These are phyloP conservation scores for Plasmodium chabaudi DNA, from an alignment of 169 alveolate species.

Conservation along the genomic window DNA sequence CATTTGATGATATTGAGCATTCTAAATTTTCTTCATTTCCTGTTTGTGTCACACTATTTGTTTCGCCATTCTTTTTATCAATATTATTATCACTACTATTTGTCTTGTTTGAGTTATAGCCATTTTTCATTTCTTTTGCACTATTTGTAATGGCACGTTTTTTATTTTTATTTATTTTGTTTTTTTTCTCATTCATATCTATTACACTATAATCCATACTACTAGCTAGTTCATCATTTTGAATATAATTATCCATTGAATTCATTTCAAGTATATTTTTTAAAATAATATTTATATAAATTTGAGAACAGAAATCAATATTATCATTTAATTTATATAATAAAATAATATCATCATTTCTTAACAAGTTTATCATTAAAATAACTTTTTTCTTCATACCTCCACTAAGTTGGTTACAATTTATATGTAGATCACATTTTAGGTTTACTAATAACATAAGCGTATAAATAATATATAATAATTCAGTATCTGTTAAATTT, in stretches of 20 bases:
- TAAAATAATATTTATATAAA: slow-evolving; percentile 61
- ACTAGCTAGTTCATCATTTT: background rate
- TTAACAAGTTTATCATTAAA: slow-evolving; percentile 32
- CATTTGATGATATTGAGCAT: slow-evolving; percentile 36
- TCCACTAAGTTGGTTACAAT: slow-evolving; percentile 65
- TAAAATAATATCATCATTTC: slow-evolving; percentile 35
- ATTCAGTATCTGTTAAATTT: slow-evolving; percentile 3
- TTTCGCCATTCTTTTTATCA: background rate
- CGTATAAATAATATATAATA: slow-evolving; percentile 37
- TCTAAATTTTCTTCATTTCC: background rate
- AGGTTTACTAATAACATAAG: slow-evolving; percentile 57
- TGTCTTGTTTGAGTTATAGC: background rate
- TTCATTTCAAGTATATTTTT: slow-evolving; percentile 40
- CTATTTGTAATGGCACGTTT: too few relatives aligned
- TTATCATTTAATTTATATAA: slow-evolving; percentile 70
- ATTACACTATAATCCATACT: background rate
- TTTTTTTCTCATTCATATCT: background rate
- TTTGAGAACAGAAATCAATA: slow-evolving; percentile 74
- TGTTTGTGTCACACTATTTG: background rate
- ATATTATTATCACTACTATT: background rate
- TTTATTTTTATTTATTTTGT: background rate
- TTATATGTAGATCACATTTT: slow-evolving; percentile 41
- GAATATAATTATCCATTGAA: background rate
- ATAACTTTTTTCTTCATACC: slow-evolving; percentile 73
- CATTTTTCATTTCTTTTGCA: background rate